phyloP scores from a whole-genome alignment of 805 yeast genomes.

The Cyberlindnera lachancei region DNA sequence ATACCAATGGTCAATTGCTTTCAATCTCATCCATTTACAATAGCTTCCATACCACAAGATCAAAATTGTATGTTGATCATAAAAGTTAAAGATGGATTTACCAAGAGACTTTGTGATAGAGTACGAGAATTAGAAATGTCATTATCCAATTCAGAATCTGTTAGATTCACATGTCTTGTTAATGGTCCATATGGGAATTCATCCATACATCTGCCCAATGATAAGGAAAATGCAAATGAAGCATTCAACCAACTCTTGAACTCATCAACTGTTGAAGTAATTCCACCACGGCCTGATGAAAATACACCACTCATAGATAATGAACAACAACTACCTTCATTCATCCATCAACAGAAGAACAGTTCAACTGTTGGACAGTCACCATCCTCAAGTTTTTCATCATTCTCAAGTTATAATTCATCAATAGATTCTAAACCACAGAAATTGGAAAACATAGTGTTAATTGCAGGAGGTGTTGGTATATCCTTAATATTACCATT shows the following conservation, averaged over 20 bases:
- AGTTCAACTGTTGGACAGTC: neutral
- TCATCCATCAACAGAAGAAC: no score
- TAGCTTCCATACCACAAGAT: constrained; percentile 14
- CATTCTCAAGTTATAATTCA: neutral
- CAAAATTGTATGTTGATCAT: constrained; percentile 8
- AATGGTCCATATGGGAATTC: constrained; percentile 24
- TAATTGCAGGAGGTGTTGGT: constrained; percentile 19
- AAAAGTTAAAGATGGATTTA: constrained; percentile 19
- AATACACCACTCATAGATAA: no score
- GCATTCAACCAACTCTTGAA: no score
- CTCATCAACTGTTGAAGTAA: no score
- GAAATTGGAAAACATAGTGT: constrained; percentile 8
- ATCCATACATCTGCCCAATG: constrained; percentile 9
- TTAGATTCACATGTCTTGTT: constrained; percentile 17
- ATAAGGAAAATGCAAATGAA: neutral
- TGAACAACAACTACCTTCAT: no score
- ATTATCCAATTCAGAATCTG: no score
- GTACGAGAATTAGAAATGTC: constrained; percentile 1
- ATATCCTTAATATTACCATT: constrained; percentile 12
- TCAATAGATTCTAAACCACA: neutral
- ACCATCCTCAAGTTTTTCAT: neutral
- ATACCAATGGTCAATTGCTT: constrained; percentile 14
- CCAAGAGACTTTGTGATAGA: constrained; percentile 12
- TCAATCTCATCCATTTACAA: constrained; percentile 24
- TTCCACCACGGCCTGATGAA: no score